A percentile compares a stretch with the other conserved stretches of the same genome.
Conservation (phyloP, 768 basidiomycete species). For the Hygrophorus pudorinus region DNA sequence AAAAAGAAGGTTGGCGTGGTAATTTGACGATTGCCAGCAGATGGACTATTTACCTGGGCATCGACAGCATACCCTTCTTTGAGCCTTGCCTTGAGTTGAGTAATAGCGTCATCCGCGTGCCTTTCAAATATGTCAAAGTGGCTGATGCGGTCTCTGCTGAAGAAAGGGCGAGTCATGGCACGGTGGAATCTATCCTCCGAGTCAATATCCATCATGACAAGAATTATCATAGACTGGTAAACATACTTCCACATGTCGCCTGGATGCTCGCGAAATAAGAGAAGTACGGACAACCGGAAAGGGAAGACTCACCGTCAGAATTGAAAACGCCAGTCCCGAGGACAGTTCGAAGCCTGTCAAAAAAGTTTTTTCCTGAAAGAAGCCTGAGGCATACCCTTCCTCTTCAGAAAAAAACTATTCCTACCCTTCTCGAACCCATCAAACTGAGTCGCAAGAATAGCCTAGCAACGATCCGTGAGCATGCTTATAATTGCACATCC, state of each 20-base stretch:
- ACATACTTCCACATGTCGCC: slow-evolving; percentile 66
- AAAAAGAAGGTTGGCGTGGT: neutral
- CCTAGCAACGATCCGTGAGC: slow-evolving; percentile 12
- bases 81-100: slow-evolving; percentile 33
- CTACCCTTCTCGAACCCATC: slow-evolving; percentile 35
- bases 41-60: slow-evolving; percentile 36
- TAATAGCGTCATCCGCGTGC: slow-evolving; percentile 39
- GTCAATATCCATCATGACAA: neutral
- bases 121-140: slow-evolving; percentile 56
- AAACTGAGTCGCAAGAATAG: slow-evolving; percentile 38
- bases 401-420: neutral
- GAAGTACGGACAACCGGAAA: neutral
- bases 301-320: slow-evolving; percentile 34
- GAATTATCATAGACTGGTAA: neutral
- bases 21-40: neutral
- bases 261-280: slow-evolving; percentile 11
- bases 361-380: slow-evolving; percentile 17
- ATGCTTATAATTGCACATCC: too few relatives aligned
- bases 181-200: slow-evolving; percentile 18
- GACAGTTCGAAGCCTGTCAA: slow-evolving; percentile 22
- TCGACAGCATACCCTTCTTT: slow-evolving; percentile 41
- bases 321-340: slow-evolving; percentile 54
- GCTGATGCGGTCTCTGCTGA: slow-evolving; percentile 47
- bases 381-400: neutral
- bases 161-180: slow-evolving; percentile 61